Percentiles rank a stretch among this genome's conserved stretches.
phyloP scores from a whole-genome alignment of 2,329 filamentous ascomycete genomes.

The Annulohypoxylon truncatum region DNA sequence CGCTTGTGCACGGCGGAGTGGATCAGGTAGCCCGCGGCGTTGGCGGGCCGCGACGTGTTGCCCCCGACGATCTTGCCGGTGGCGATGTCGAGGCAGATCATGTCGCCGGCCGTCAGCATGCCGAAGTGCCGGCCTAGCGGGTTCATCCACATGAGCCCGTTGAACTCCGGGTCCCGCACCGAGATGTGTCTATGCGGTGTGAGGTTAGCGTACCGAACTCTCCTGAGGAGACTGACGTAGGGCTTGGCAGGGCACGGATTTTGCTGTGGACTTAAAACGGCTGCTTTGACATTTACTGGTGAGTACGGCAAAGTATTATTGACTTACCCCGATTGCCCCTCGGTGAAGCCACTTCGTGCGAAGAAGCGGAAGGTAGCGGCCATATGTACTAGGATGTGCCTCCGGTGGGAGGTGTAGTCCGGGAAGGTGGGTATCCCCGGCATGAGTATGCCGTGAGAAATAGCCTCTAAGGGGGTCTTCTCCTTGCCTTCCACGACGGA shows the following conservation, averaged over 20 bases:
- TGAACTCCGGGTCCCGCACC: slow-evolving; percentile 47
- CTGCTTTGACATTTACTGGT: background rate
- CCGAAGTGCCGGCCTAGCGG: slow-evolving; percentile 73
- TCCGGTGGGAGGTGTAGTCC: slow-evolving; percentile 60
- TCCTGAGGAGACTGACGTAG: background rate
- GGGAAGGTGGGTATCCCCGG: slow-evolving; percentile 58
- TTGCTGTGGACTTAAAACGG: background rate
- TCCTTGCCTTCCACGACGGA: slow-evolving; percentile 35
- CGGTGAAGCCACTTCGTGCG: slow-evolving; percentile 72
- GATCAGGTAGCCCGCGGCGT: slow-evolving; percentile 76
- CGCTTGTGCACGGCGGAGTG: slow-evolving; percentile 76
- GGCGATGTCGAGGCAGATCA: slow-evolving; percentile 71
- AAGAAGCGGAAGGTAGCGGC: slow-evolving; percentile 76
- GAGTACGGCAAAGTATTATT: background rate
- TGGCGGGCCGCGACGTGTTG: slow-evolving; percentile 68
- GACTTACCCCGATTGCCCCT: slow-evolving; percentile 70
- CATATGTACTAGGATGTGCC: slow-evolving; percentile 74
- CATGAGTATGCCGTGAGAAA: slow-evolving; percentile 52
- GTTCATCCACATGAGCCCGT: slow-evolving; percentile 71
- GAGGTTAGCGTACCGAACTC: background rate
- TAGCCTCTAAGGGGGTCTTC: slow-evolving; percentile 52
- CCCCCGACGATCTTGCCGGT: slow-evolving; percentile 72
- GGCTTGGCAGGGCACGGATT: background rate
- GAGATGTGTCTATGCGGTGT: slow-evolving; percentile 42
- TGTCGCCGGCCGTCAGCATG: slow-evolving; percentile 71